Conservation (phyloP, 768 basidiomycete genomes). For the Pleurotus tuoliensis region DNA sequence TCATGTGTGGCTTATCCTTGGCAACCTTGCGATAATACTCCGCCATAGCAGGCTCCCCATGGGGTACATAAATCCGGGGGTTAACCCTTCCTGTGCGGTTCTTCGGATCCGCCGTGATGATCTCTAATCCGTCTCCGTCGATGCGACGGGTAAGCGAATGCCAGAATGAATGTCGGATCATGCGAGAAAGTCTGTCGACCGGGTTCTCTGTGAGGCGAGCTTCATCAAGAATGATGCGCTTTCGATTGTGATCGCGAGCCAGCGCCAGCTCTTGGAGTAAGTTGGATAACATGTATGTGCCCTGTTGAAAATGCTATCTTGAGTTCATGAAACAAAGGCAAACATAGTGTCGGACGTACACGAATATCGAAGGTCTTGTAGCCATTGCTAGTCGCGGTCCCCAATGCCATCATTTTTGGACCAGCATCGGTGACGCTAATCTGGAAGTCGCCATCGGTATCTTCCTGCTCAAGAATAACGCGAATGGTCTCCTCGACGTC, state of each 20-base stretch:
- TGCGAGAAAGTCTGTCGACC: conserved; percentile 91
- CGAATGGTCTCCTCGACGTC: conserved; percentile 98
- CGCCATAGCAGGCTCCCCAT: conserved; percentile 90
- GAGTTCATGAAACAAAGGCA: no score
- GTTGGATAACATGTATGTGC: conserved; percentile 99
- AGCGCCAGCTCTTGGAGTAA: conserved; percentile 97
- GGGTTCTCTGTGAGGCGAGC: conserved; percentile 97
- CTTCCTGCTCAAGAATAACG: conserved; percentile 94
- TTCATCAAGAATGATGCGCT: conserved; percentile 98
- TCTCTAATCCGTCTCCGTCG: conserved; percentile 95
- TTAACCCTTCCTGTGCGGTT: conserved; percentile 88
- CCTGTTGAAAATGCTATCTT: conserved; percentile 38
- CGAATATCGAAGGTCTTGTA: conserved; percentile 98
- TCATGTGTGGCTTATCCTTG: conserved; percentile 87
- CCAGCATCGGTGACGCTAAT: conserved; percentile 96
- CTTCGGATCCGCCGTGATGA: conserved; percentile 97
- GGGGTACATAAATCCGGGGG: conserved; percentile 92
- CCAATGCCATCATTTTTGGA: conserved; percentile 92
- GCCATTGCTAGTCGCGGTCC: conserved; percentile 95
- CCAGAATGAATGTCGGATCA: conserved; percentile 99
- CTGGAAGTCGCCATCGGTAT: conserved; percentile 95
- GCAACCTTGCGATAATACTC: conserved; percentile 94
- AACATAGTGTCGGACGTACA: conserved; percentile 35
- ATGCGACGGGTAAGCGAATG: conserved; percentile 94
- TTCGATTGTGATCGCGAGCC: conserved; percentile 90